A percentile compares a stretch with the other conserved stretches of the same genome.
These are phyloP conservation scores for Peronospora farinosa DNA, from an alignment of 352 stramenopile species.

Conservation along the genomic window DNA sequence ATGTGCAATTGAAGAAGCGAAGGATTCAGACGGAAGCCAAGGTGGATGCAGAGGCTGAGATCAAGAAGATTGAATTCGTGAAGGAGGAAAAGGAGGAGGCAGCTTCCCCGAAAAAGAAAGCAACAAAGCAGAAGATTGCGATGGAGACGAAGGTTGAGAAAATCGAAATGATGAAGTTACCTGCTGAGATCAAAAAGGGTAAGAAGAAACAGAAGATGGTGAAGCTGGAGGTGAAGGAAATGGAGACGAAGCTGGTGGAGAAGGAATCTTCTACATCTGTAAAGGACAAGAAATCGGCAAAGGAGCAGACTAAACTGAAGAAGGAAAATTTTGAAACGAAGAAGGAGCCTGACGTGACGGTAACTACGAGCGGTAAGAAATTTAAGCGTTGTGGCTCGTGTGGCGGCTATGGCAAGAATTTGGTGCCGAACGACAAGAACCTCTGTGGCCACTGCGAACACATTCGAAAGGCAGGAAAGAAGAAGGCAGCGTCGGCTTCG, in stretches of 20 bases:
- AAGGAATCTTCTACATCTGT: conserved; percentile 20
- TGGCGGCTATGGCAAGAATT: conserved; percentile 65
- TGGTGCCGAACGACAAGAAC: conserved; percentile 57
- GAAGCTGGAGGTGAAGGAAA: conserved; percentile 14
- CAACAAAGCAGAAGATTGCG: conserved; percentile 33
- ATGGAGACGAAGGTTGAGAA: conserved; percentile 17
- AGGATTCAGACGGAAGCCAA: conserved; percentile 28
- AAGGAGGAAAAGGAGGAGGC: conserved; percentile 8
- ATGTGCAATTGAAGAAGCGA: conserved; percentile 52
- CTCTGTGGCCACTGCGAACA: conserved; percentile 73
- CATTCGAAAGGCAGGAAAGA: conserved; percentile 51
- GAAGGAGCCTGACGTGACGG: conserved; percentile 24
- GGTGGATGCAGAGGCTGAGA: conserved; percentile 12
- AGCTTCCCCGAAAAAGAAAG: conserved; percentile 27
- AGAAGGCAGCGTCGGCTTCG: conserved; percentile 35
- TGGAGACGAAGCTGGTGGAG: conserved; percentile 13
- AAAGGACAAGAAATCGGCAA: conserved; percentile 6
- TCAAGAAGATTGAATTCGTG: conserved; percentile 32
- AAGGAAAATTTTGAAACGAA: conserved; percentile 26
- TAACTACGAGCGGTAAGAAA: conserved; percentile 64
- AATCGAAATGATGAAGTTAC: conserved; percentile 10
- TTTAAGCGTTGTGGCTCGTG: conserved; percentile 67
- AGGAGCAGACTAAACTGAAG: conserved; percentile 24
- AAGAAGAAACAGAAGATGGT: conserved; percentile 19
- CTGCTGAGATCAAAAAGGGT: conserved; percentile 22